Base-by-base conservation (phyloP, 2,329 filamentous ascomycete genomes). In the Phaeosphaeria sp. region DNA sequence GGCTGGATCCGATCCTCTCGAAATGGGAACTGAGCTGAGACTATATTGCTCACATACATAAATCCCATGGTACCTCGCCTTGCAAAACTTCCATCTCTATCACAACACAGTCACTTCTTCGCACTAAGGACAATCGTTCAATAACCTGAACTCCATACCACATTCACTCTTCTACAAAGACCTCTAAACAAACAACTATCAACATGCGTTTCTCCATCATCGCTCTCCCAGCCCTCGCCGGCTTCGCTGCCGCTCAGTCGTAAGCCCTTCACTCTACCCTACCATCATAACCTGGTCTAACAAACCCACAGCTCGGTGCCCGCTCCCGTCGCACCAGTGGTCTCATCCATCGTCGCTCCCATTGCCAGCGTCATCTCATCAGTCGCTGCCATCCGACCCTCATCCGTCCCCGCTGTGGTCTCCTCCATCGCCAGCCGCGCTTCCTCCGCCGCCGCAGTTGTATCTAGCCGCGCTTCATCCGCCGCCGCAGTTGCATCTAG, bases 131-230 rank as follows among this genome's bases (percentile, higher is more conserved):
- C 39, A 42, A 15, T 18, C 23, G 15, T 53, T 30, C 51, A 41
- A 27, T 21, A 41, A 10, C 20, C 6, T 22, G 9, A 27, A 20
- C 17, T 15, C 27, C 2, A 42, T 42, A 15, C 17, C n/a, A 20
- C 30, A 52, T 46, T 33, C 18, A n/a, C 15, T 46, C 41, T n/a
- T 17, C 39, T 10, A 15, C 20, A 52, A 33, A 36, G 30, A 36
- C 5, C 17, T 21, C 22, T 39, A 42, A 27, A 6, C 18, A 30
- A 36, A 25, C 3, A 10, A 47, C 18, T 47, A n/a, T 46, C 22
- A 56, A 15, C 52, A 65, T 63, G 60, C 63, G 52, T 61, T 56
- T 63, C 60, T 52, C 58, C 23, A 47, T 51, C 27, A 20, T 51
- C 15, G 48, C 53, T 22, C 18, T 60, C 18, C 49, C 58, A 15